Evolutionary conservation across 2,329 filamentous ascomycete genomes (phyloP).

Genomic region (Sporothrix brunneoviolacea): DNA sequence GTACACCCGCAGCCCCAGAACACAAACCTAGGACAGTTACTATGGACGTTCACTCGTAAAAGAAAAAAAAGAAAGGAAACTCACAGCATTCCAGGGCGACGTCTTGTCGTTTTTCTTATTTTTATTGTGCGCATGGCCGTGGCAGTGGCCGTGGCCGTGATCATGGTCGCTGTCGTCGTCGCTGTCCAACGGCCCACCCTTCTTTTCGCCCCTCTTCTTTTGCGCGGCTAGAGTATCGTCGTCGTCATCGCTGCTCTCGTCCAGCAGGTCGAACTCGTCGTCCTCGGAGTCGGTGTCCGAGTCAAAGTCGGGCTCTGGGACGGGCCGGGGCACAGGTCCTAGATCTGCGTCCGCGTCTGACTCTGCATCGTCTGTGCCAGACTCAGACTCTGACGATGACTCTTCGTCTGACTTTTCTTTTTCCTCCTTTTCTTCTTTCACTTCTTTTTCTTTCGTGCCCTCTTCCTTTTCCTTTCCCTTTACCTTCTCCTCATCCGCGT

Average conservation of each 20-base stretch:
- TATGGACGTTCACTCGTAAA: too few relatives aligned
- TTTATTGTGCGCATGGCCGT: not conserved
- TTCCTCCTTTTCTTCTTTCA: not conserved
- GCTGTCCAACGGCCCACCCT: not conserved
- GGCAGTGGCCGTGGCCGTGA: not conserved
- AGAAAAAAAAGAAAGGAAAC: too few relatives aligned
- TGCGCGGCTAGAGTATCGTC: not conserved
- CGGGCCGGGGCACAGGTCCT: not conserved
- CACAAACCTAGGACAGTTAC: not conserved
- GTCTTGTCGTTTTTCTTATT: too few relatives aligned
- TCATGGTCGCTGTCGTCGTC: not conserved
- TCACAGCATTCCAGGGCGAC: not conserved
- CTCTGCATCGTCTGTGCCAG: too few relatives aligned
- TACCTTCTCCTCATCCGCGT: slow-evolving; percentile 20
- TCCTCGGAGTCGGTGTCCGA: not conserved
- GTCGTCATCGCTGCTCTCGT: not conserved
- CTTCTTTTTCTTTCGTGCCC: not conserved
- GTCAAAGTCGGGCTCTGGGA: slow-evolving; percentile 11
- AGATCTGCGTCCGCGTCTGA: not conserved
- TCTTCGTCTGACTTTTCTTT: not conserved
- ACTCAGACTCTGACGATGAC: too few relatives aligned
- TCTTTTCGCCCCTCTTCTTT: not conserved
- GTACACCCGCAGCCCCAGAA: not conserved
- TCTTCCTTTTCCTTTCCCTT: not conserved
- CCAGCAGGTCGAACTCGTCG: not conserved